A percentile compares a stretch with the other conserved stretches of the same genome.
Evolutionary conservation across 345 rosid species (phyloP).

Genomic region (Raphanus sativus): DNA sequence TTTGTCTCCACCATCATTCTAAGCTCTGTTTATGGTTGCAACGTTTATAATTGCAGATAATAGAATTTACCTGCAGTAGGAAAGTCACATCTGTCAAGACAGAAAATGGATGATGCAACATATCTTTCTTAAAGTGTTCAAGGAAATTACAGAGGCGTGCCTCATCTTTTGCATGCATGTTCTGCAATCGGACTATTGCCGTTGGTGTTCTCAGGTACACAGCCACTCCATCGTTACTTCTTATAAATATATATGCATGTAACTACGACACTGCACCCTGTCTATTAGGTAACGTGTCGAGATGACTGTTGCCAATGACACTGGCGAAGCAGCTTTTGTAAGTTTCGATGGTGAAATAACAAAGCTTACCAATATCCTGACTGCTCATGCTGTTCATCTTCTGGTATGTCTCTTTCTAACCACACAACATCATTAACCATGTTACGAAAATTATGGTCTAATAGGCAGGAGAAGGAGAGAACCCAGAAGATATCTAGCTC

Average conservation of each 20-base stretch:
- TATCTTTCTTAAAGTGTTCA: background rate
- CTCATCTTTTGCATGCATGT: background rate
- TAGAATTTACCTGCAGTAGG: background rate
- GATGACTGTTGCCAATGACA: background rate
- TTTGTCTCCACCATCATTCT: background rate
- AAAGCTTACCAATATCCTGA: too few relatives aligned
- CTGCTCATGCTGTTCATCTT: too few relatives aligned
- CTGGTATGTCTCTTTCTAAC: too few relatives aligned
- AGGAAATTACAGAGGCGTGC: background rate
- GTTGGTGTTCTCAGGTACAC: background rate
- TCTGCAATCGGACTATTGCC: background rate
- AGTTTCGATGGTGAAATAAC: too few relatives aligned
- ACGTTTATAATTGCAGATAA: background rate
- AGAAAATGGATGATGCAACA: background rate
- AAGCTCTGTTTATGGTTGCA: background rate
- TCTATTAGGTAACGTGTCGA: too few relatives aligned
- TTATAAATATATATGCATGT: too few relatives aligned
- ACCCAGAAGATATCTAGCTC: too few relatives aligned
- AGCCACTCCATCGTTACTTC: background rate
- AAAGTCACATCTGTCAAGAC: background rate
- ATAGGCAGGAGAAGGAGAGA: too few relatives aligned
- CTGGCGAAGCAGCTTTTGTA: too few relatives aligned
- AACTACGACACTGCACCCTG: too few relatives aligned
- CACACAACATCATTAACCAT: too few relatives aligned
- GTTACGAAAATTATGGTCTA: too few relatives aligned